A percentile compares a stretch with the other conserved stretches of the same genome.
phyloP scores from a whole-genome alignment of 1,284 basidiomycete genomes.

The Ceratobasidium sp. region DNA sequence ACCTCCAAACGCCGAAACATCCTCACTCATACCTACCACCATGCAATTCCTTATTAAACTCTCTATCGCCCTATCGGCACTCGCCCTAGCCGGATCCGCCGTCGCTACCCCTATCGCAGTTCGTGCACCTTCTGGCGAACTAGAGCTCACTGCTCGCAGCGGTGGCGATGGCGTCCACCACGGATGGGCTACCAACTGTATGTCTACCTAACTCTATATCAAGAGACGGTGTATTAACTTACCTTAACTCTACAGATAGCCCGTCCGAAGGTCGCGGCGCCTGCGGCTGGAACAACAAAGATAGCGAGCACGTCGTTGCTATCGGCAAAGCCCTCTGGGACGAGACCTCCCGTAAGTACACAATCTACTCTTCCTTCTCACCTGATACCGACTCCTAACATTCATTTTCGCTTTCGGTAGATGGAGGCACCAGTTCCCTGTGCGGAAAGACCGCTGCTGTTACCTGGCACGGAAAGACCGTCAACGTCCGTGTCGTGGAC shows the following conservation, averaged over 20 bases:
- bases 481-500: conserved; percentile 8
- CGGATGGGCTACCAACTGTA: conserved; percentile 17
- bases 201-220: neutral
- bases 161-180: neutral
- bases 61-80: too few relatives aligned
- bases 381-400: neutral
- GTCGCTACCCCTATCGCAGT: too few relatives aligned
- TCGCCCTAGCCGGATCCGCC: too few relatives aligned
- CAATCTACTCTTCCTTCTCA: neutral
- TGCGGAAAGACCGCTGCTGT: conserved; percentile 16
- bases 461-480: neutral
- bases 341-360: neutral
- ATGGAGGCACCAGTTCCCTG: neutral
- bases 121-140: too few relatives aligned
- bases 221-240: neutral
- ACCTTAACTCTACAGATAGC: neutral
- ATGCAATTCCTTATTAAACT: too few relatives aligned
- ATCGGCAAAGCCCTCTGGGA: neutral
- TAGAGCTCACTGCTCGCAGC: conserved; percentile 4
- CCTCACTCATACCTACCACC: too few relatives aligned
- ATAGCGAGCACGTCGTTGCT: conserved; percentile 11
- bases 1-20: too few relatives aligned
- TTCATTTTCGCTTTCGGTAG: neutral
- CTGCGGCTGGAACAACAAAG: neutral
- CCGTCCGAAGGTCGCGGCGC: conserved; percentile 1